phyloP scores from a whole-genome alignment of 805 yeast genomes.

The Hanseniaspora vineae region DNA sequence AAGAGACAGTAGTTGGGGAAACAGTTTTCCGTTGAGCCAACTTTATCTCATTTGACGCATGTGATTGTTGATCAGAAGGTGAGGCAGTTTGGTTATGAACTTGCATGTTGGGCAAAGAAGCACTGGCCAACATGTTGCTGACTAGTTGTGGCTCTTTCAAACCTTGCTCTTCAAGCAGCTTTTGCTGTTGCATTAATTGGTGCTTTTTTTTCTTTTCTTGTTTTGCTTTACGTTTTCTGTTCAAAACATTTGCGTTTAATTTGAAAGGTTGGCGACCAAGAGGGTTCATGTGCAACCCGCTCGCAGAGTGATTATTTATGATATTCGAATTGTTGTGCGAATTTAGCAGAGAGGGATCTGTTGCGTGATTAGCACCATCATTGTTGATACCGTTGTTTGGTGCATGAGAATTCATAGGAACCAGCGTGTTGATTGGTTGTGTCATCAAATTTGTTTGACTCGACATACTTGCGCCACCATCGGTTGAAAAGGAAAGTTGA shows the following conservation, averaged over 20 bases:
- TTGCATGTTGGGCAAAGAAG: slow-evolving; percentile 11
- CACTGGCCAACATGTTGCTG: slow-evolving; percentile 1
- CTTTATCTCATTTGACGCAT: background rate
- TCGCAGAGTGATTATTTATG: too few relatives aligned
- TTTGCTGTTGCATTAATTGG: slow-evolving; percentile 2
- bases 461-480: too few relatives aligned
- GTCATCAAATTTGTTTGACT: too few relatives aligned
- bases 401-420: too few relatives aligned
- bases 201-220: background rate
- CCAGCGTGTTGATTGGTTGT: too few relatives aligned
- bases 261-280: background rate
- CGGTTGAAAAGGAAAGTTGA: too few relatives aligned
- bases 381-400: background rate
- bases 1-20: background rate
- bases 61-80: background rate
- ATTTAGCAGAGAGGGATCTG: background rate
- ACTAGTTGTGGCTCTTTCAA: too few relatives aligned
- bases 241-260: background rate
- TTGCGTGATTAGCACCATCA: background rate
- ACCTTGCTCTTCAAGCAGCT: slow-evolving; percentile 1
- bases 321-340: background rate
- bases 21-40: background rate
- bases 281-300: too few relatives aligned
- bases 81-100: slow-evolving; percentile 10
- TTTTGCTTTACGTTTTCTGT: background rate